Evolutionary conservation across 352 stramenopile genomes (phyloP), one percentile per base, ranked within the genome.

Genomic region (Nothophytophthora sp.): DNA sequence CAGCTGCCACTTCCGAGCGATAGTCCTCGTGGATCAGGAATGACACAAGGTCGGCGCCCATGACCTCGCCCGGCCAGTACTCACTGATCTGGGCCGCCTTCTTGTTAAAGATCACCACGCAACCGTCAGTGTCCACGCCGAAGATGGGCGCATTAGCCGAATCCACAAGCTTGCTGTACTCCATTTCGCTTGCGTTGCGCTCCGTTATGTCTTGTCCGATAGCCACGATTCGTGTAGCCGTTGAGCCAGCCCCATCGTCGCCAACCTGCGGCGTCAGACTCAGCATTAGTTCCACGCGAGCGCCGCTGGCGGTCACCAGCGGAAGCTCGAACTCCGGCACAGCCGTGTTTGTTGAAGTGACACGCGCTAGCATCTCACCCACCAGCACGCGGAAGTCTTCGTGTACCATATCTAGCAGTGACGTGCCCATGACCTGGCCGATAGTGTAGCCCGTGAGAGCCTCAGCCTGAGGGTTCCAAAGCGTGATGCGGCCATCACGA

Each of bases 31-130:
- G 65, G 48, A 97, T 92, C 45, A 97, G 73, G 15, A 73, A 75
- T 6, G 84, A 69, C 20, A 96, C 80, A 5, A 98, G 56, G 9
- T 89, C 63, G 16, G 74, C 62, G 19, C 85, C 91, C 67, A 97
- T 88, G 9, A 95, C 88, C 62, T 98, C 91, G 5, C 85, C 70
- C 8, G 86, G 83, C 32, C 65, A 72, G 55, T 93, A 98, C 44
- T 96, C 91, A 29, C 84, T 97, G 37, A 92, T 81, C 48, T 89
- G 84, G 20, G 78, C 72, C 0, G 86, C 90, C 62, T 96, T 97
- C 33, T 96, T 86, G 63, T 98, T 98, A 67, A 96, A 98, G 12
- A 92, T 81, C 11, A 86, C 80, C 15, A 92, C 69, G 13, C 57
- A 54, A 4, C 72, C 68, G 5, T 85, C 51, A 7, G 67, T 73